Percentiles rank a stretch among this genome's conserved stretches.
phyloP scores from a whole-genome alignment of 139 green algal genomes.

The Mychonastes homosphaera region DNA sequence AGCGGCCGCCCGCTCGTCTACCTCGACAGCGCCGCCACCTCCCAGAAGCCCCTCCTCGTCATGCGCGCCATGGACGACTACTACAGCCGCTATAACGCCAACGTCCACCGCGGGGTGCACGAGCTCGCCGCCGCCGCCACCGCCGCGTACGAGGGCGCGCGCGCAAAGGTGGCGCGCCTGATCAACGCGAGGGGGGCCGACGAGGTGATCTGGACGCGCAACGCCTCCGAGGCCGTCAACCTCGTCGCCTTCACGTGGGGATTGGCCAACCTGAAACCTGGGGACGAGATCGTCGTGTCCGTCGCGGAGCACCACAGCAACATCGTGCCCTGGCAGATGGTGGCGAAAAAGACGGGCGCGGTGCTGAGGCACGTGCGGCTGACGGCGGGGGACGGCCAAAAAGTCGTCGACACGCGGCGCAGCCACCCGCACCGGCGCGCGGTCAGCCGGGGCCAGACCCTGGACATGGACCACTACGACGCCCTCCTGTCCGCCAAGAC shows the following conservation, averaged over 20 bases:
- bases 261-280: slow-evolving; percentile 56
- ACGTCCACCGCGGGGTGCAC: slow-evolving; percentile 94
- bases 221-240: slow-evolving; percentile 96
- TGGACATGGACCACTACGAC: not conserved
- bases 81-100: slow-evolving; percentile 86
- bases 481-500: slow-evolving; percentile 29
- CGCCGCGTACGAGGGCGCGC: slow-evolving; percentile 77
- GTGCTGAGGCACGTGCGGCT: slow-evolving; percentile 59
- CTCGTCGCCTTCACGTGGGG: slow-evolving; percentile 94
- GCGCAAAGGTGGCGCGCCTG: slow-evolving; percentile 82
- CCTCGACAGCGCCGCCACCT: slow-evolving; percentile 94
- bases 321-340: slow-evolving; percentile 95
- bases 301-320: slow-evolving; percentile 98
- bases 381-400: slow-evolving; percentile 16
- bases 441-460: not conserved
- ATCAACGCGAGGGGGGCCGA: slow-evolving; percentile 59
- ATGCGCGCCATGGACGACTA: slow-evolving; percentile 67
- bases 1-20: slow-evolving; percentile 84
- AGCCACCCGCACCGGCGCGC: not conserved
- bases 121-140: slow-evolving; percentile 70
- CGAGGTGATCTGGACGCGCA: slow-evolving; percentile 92
- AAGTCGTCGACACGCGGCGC: not conserved
- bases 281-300: slow-evolving; percentile 91
- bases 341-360: slow-evolving; percentile 71
- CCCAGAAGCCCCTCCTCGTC: slow-evolving; percentile 76